phyloP scores from a whole-genome alignment of 225 moss, liverwort and hornwort genomes.

The Rhytidiadelphus loreus region DNA sequence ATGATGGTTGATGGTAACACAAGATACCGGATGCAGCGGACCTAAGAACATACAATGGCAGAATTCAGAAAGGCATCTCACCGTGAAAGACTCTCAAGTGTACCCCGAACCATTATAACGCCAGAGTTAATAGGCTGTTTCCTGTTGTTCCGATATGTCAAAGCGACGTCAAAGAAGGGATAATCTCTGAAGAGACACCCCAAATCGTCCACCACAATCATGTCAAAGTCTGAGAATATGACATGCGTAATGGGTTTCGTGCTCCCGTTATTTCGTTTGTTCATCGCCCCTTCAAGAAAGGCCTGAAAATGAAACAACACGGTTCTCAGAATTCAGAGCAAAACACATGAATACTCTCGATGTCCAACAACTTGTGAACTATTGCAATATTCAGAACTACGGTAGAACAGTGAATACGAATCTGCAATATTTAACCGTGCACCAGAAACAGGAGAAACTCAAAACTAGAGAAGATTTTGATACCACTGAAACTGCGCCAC shows the following conservation, averaged over 20 bases:
- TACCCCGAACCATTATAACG: conserved; percentile 46
- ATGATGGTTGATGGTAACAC: background rate
- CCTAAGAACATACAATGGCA: background rate
- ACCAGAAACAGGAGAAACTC: background rate
- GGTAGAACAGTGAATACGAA: background rate
- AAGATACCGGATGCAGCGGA: background rate
- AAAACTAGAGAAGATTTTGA: background rate
- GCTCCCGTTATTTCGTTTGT: background rate
- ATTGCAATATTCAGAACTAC: background rate
- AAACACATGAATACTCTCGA: background rate
- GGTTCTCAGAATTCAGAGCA: background rate
- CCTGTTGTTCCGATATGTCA: conserved; percentile 39
- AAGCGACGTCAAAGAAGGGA: conserved; percentile 30
- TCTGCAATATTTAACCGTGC: background rate
- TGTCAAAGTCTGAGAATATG: conserved; percentile 38
- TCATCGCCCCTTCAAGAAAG: conserved; percentile 6
- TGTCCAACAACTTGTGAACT: background rate
- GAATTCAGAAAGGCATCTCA: background rate
- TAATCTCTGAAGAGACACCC: conserved; percentile 30
- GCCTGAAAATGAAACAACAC: conserved; percentile 5
- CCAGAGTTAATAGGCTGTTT: conserved; percentile 54
- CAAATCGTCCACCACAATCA: conserved; percentile 34
- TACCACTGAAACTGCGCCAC: background rate
- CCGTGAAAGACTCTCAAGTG: conserved; percentile 29
- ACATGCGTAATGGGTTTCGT: background rate